phyloP scores from a whole-genome alignment of 1,284 basidiomycete genomes.

The Cryptococcus depauperatus region DNA sequence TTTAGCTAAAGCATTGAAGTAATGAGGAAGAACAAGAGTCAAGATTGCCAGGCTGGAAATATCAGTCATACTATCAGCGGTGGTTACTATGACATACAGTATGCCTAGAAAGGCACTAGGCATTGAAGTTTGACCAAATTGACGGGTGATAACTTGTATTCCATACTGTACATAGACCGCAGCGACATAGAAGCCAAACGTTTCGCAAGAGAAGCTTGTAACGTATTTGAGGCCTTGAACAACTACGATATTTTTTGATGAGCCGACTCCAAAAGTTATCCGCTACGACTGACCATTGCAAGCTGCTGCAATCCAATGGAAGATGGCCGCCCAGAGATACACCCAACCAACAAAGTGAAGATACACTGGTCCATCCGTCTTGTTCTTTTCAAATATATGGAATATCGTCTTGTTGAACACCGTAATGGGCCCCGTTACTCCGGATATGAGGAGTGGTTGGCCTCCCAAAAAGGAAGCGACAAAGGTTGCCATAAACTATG shows the following conservation, averaged over 20 bases:
- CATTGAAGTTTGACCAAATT: conserved; percentile 51
- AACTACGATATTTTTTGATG: conserved; percentile 48
- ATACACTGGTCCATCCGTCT: conserved; percentile 53
- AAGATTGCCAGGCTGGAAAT: conserved; percentile 58
- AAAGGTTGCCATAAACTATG: conserved; percentile 78
- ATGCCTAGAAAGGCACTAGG: conserved; percentile 63
- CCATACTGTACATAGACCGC: conserved; percentile 72
- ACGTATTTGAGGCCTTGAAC: conserved; percentile 78
- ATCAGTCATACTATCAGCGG: not conserved
- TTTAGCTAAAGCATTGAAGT: conserved; percentile 60
- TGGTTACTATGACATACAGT: conserved; percentile 22
- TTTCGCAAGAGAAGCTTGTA: conserved; percentile 83
- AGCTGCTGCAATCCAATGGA: conserved; percentile 80
- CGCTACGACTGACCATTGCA: conserved; percentile 76
- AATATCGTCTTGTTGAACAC: conserved; percentile 88
- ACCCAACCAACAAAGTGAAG: conserved; percentile 87
- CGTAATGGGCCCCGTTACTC: conserved; percentile 86
- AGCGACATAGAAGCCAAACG: conserved; percentile 81
- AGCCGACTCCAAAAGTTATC: no score
- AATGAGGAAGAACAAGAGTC: conserved; percentile 64
- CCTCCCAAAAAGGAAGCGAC: conserved; percentile 84
- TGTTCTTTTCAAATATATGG: conserved; percentile 54
- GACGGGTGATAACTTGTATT: conserved; percentile 69
- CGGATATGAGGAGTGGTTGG: conserved; percentile 87
- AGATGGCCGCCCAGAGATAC: conserved; percentile 84